Evolutionary conservation across 2,329 filamentous ascomycete species (phyloP).

Genomic region (Pestalotiopsis sp.): DNA sequence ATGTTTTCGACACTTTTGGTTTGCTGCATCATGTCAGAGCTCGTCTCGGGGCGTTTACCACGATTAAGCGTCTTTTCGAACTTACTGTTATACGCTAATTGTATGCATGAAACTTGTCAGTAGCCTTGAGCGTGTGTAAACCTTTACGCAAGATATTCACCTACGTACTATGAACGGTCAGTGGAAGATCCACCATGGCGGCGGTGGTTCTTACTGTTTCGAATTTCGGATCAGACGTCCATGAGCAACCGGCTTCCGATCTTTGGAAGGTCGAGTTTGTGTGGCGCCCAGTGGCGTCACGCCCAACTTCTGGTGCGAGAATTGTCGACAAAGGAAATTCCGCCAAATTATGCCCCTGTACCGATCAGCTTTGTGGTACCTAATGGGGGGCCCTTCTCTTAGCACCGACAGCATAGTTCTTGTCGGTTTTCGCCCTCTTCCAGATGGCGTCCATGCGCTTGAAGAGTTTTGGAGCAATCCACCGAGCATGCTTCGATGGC

Average conservation of each 20-base stretch:
- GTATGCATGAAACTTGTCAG: neutral
- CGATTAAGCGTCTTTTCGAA: neutral
- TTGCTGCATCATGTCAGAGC: neutral
- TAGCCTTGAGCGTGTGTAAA: neutral
- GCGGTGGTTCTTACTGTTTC: neutral
- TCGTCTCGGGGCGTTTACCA: neutral
- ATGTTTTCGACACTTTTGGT: neutral
- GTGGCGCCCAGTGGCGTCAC: neutral
- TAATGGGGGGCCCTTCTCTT: neutral
- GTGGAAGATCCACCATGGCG: neutral
- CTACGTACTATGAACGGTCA: neutral
- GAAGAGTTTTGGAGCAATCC: neutral
- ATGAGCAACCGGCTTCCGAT: neutral
- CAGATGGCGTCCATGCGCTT: neutral
- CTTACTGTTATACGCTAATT: neutral
- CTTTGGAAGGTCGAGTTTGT: neutral
- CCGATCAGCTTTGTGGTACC: neutral
- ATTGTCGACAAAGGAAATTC: no score
- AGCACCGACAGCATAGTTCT: neutral
- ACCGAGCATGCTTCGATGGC: neutral
- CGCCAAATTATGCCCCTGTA: no score
- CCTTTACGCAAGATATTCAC: neutral
- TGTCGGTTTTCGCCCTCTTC: neutral
- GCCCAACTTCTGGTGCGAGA: no score
- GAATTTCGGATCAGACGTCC: neutral